Evolutionary conservation across 306 rosid genomes (phyloP).

Genomic region (Morella rubra): DNA sequence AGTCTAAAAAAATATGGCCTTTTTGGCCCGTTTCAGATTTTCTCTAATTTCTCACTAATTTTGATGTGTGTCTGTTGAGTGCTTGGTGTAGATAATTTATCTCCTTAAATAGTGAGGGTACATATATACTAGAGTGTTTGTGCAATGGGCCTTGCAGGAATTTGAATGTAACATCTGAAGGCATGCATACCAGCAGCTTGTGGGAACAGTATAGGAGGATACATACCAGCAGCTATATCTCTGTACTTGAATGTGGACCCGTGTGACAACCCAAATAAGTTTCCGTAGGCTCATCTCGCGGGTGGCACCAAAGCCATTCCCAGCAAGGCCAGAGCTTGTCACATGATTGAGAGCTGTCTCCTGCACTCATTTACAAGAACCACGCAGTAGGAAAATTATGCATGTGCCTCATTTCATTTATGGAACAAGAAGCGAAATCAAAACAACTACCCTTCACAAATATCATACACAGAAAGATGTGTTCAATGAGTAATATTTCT

Average conservation of each 20-base stretch:
- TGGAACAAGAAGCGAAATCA: too few relatives aligned
- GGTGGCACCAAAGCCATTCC: conserved; percentile 83
- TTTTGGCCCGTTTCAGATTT: too few relatives aligned
- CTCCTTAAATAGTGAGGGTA: too few relatives aligned
- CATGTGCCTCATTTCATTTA: neutral
- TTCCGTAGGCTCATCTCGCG: conserved; percentile 82
- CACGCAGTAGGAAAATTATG: neutral
- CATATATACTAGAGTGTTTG: neutral
- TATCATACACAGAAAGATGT: too few relatives aligned
- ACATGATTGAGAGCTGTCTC: conserved; percentile 93
- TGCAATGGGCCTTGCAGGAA: neutral
- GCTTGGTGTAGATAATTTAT: too few relatives aligned
- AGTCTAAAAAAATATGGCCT: too few relatives aligned
- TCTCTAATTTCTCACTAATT: too few relatives aligned
- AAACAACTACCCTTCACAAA: neutral
- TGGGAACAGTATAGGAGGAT: neutral
- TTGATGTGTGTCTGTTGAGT: too few relatives aligned
- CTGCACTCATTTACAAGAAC: conserved; percentile 31
- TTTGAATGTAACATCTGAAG: neutral
- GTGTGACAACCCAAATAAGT: conserved; percentile 92
- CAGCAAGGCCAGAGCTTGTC: conserved; percentile 74
- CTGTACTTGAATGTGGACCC: conserved; percentile 82
- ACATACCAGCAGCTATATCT: conserved; percentile 77
- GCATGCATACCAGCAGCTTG: too few relatives aligned
- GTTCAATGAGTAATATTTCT: neutral